These are phyloP conservation scores for Cryphonectria nitschkei DNA, from an alignment of 2,329 filamentous ascomycete species.

Conservation along the genomic window DNA sequence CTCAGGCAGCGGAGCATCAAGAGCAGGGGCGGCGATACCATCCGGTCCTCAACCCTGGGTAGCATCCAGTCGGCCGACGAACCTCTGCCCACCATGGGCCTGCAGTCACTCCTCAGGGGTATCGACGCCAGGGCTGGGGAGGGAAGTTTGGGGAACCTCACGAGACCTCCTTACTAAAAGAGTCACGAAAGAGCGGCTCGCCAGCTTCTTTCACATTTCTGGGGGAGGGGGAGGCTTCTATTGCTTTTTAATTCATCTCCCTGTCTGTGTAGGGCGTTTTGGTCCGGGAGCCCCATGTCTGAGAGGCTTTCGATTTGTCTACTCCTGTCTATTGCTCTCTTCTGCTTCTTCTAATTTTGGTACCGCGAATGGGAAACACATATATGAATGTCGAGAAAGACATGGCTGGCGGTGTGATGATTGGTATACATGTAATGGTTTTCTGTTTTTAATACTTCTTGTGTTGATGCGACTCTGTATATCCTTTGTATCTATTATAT, in stretches of 20 bases:
- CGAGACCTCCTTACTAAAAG: conserved; percentile 53
- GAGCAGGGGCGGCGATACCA: conserved; percentile 48
- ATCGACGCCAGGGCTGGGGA: conserved; percentile 55
- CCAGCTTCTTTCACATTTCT: too few relatives aligned
- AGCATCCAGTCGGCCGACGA: conserved; percentile 38
- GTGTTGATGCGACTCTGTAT: neutral
- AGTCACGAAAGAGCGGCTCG: too few relatives aligned
- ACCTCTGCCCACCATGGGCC: conserved; percentile 44
- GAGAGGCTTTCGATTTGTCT: neutral
- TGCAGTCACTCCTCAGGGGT: conserved; percentile 53
- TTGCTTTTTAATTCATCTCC: neutral
- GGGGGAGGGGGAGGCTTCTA: too few relatives aligned
- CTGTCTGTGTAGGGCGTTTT: neutral
- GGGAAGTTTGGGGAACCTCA: conserved; percentile 49
- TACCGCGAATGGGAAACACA: neutral
- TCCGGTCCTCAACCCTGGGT: conserved; percentile 40
- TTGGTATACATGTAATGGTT: neutral
- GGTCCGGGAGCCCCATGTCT: neutral
- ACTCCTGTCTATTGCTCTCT: neutral
- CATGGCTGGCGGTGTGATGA: neutral
- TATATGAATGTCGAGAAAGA: neutral
- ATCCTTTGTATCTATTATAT: neutral
- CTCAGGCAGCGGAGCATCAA: conserved; percentile 42
- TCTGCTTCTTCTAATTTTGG: neutral
- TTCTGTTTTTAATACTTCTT: neutral